These are phyloP conservation scores for Porpolomopsis calyptriformis DNA, from an alignment of 768 basidiomycete genomes.

Conservation along the genomic window DNA sequence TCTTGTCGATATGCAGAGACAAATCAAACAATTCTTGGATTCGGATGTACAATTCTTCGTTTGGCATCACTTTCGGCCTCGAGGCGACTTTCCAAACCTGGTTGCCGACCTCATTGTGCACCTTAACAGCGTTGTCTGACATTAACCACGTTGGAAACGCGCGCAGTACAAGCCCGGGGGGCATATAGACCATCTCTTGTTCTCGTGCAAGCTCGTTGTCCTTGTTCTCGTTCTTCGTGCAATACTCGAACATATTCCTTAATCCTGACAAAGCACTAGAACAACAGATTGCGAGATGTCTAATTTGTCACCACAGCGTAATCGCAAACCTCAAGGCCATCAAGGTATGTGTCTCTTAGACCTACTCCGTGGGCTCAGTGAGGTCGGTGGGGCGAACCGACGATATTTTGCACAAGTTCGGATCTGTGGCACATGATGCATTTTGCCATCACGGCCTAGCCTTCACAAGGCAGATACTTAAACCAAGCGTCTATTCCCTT, in stretches of 20 bases:
- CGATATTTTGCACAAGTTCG: background rate
- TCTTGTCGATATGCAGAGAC: background rate
- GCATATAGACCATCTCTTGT: slow-evolving; percentile 22
- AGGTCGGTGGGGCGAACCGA: no score
- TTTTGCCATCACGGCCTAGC: background rate
- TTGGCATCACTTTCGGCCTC: slow-evolving; percentile 16
- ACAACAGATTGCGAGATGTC: background rate
- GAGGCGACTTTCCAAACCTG: slow-evolving; percentile 44
- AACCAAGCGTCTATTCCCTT: background rate
- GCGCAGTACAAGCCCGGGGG: slow-evolving; percentile 12
- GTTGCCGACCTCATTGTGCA: slow-evolving; percentile 47
- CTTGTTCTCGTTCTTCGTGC: slow-evolving; percentile 14
- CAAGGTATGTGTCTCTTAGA: slow-evolving; percentile 2
- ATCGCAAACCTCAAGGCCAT: slow-evolving; percentile 5
- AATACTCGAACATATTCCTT: background rate
- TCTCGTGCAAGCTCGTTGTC: slow-evolving; percentile 18
- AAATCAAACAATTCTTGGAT: background rate
- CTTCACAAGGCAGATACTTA: background rate
- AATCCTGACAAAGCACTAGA: background rate
- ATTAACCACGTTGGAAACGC: slow-evolving; percentile 61
- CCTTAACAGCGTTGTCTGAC: slow-evolving; percentile 31
- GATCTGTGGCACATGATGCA: background rate
- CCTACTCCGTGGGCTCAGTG: background rate
- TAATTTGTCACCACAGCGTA: slow-evolving; percentile 4
- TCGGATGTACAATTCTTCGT: background rate